phyloP scores from a whole-genome alignment of 2,329 filamentous ascomycete genomes.

The Stachybotrys chartarum region DNA sequence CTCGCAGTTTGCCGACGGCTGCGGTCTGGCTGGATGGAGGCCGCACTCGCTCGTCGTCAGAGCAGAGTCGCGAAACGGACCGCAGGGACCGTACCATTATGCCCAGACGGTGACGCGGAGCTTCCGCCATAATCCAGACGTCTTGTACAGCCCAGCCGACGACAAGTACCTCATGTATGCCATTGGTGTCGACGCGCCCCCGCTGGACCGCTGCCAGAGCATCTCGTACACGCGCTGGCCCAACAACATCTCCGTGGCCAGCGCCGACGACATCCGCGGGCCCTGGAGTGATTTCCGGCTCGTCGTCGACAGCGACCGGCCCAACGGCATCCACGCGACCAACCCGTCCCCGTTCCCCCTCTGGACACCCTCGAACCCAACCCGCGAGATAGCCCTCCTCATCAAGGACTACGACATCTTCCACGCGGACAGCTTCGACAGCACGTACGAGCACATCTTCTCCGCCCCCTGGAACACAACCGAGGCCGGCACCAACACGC shows the following conservation, averaged over 20 bases:
- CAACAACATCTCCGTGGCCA: constrained; percentile 17
- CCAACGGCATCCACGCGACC: constrained; percentile 19
- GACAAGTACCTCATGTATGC: constrained; percentile 34
- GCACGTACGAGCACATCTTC: constrained; percentile 4
- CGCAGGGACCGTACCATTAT: constrained; percentile 35
- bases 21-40: constrained; percentile 38
- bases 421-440: neutral
- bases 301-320: constrained; percentile 5
- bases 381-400: constrained; percentile 4
- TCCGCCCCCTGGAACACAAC: constrained; percentile 9
- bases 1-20: constrained; percentile 36
- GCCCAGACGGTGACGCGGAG: constrained; percentile 29
- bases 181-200: constrained; percentile 23
- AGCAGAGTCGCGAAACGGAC: constrained; percentile 35
- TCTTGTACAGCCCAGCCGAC: constrained; percentile 36
- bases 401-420: constrained; percentile 10
- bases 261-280: constrained; percentile 9
- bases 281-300: constrained; percentile 9
- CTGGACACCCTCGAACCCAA: constrained; percentile 4
- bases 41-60: constrained; percentile 36
- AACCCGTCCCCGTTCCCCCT: constrained; percentile 35
- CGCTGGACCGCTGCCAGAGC: neutral
- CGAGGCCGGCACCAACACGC: constrained; percentile 5
- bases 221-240: constrained; percentile 8
- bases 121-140: constrained; percentile 39